phyloP scores from a whole-genome alignment of 345 rosid genomes.

The Corymbia maculata region DNA sequence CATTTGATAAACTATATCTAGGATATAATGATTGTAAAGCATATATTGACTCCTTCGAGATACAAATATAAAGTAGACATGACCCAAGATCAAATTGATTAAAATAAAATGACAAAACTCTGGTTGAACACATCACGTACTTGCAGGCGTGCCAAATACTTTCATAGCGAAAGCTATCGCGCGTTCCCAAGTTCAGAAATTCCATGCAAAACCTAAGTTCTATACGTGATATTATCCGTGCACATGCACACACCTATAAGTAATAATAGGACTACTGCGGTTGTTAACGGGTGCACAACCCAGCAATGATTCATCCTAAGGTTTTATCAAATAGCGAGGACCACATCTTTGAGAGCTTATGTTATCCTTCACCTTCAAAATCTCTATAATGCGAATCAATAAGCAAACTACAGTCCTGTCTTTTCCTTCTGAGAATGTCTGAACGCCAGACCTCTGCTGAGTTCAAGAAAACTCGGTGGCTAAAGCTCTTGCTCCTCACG shows the following conservation, averaged over 20 bases:
- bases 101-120: neutral
- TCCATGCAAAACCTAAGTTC: neutral
- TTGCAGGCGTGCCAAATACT: neutral
- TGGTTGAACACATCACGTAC: neutral
- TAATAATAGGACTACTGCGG: neutral
- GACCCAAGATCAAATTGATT: neutral
- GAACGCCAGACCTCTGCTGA: neutral
- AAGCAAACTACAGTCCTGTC: neutral
- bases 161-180: neutral
- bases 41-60: neutral
- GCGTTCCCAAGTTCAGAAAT: neutral
- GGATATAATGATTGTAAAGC: neutral
- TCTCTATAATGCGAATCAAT: neutral
- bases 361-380: neutral
- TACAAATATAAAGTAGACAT: neutral
- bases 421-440: neutral
- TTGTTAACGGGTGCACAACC: neutral
- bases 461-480: neutral
- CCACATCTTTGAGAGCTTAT: neutral
- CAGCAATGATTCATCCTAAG: neutral
- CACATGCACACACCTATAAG: neutral
- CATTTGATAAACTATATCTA: neutral
- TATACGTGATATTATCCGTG: neutral
- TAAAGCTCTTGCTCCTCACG: neutral
- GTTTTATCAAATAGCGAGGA: neutral